Percentiles rank a stretch among this genome's conserved stretches.
These are phyloP conservation scores for Hanseniaspora singularis DNA, from an alignment of 805 yeast species.

Conservation along the genomic window DNA sequence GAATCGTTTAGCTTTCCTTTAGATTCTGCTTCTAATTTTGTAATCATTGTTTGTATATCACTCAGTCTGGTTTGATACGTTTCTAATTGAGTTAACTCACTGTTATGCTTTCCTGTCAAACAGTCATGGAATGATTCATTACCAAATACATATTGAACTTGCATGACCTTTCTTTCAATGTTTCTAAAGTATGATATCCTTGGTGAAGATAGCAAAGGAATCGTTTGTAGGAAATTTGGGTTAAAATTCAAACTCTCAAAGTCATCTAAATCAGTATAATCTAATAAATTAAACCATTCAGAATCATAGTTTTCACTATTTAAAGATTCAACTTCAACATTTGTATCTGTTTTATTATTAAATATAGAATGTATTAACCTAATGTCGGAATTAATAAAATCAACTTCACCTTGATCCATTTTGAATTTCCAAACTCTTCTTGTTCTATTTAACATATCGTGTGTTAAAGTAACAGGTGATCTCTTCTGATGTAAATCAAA, in stretches of 20 bases:
- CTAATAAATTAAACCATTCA: constrained; percentile 69
- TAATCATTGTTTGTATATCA: background rate
- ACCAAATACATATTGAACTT: constrained; percentile 47
- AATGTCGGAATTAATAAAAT: constrained; percentile 55
- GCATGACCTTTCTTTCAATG: constrained; percentile 32
- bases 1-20: background rate
- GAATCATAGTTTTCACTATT: background rate
- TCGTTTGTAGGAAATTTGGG: constrained; percentile 33
- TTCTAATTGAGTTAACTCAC: constrained; percentile 42
- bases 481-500: constrained; percentile 53
- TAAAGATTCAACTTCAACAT: constrained; percentile 19
- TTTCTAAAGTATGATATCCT: constrained; percentile 51
- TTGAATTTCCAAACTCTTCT: constrained; percentile 42
- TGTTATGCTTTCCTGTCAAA: constrained; percentile 39
- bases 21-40: background rate
- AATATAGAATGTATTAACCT: constrained; percentile 55
- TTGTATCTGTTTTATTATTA: constrained; percentile 41
- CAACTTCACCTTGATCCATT: constrained; percentile 58
- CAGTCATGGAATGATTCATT: constrained; percentile 44
- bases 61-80: constrained; percentile 33
- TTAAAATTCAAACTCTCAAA: constrained; percentile 31
- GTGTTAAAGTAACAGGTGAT: constrained; percentile 31
- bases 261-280: constrained; percentile 58
- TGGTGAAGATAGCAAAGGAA: constrained; percentile 44
- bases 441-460: constrained; percentile 36